Percentiles rank a stretch among this genome's conserved stretches.
Evolutionary conservation across 768 basidiomycete genomes (phyloP).

Genomic region (Peribolospora kevripleyi): DNA sequence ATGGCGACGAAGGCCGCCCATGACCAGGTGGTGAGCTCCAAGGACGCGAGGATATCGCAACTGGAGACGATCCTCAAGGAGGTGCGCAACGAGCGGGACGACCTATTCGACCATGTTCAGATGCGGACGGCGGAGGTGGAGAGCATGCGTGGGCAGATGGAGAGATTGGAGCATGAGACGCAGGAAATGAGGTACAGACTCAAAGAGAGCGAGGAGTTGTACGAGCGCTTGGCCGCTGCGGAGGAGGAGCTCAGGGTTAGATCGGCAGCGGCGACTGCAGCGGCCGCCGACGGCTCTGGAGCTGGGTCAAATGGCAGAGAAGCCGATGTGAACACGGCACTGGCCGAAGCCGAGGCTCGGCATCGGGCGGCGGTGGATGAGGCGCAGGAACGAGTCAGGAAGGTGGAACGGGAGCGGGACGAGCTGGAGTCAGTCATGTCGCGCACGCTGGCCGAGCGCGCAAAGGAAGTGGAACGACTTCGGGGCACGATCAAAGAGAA

Average conservation of each 20-base stretch:
- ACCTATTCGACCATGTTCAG: conserved; percentile 66
- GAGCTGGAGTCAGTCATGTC: conserved; percentile 81
- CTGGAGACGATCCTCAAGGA: conserved; percentile 48
- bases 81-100: conserved; percentile 47
- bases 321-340: no score
- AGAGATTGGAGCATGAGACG: conserved; percentile 48
- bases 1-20: conserved; percentile 48
- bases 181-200: conserved; percentile 70
- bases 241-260: conserved; percentile 42
- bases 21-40: conserved; percentile 38
- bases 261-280: conserved; percentile 21
- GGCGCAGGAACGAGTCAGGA: conserved; percentile 33
- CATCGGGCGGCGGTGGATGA: conserved; percentile 25
- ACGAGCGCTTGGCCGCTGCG: conserved; percentile 14
- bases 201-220: conserved; percentile 51
- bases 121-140: conserved; percentile 73
- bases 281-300: conserved; percentile 32
- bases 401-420: conserved; percentile 55
- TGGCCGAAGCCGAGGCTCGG: no score
- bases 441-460: conserved; percentile 51
- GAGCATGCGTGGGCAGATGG: conserved; percentile 48
- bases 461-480: conserved; percentile 49
- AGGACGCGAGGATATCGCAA: conserved; percentile 36
- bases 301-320: no score
- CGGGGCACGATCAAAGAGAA: conserved; percentile 36